Evolutionary conservation across 345 rosid genomes (phyloP).

Genomic region (Crucihimalaya himalaica): DNA sequence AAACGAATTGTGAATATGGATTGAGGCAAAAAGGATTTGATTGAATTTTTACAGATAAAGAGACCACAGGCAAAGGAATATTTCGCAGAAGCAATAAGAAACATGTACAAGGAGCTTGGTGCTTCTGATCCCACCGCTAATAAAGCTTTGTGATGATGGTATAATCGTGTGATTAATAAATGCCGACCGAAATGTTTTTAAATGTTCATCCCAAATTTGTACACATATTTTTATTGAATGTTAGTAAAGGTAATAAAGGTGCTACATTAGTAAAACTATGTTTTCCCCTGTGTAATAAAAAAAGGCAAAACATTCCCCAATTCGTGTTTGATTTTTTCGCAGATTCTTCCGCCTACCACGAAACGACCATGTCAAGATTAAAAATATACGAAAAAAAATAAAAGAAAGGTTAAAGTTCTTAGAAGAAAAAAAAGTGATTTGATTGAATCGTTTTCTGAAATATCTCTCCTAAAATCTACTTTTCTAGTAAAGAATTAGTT

Average conservation of each 20-base stretch:
- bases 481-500: too few relatives aligned
- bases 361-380: background rate
- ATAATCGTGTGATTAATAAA: conserved; percentile 24
- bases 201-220: conserved; percentile 9
- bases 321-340: background rate
- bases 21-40: background rate
- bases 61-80: conserved; percentile 94
- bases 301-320: background rate
- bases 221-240: conserved; percentile 24
- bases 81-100: conserved; percentile 62
- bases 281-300: background rate
- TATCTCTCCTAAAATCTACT: too few relatives aligned
- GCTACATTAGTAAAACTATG: conserved; percentile 6
- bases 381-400: too few relatives aligned
- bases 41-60: conserved; percentile 57
- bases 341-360: background rate
- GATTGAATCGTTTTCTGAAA: too few relatives aligned
- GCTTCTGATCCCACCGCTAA: conserved; percentile 53
- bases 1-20: background rate
- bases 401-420: too few relatives aligned
- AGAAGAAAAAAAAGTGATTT: too few relatives aligned
- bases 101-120: conserved; percentile 75
- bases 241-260: conserved; percentile 30
- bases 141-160: conserved; percentile 31
- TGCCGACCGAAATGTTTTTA: background rate